Evolutionary conservation across 257 asterid genomes (phyloP).

Genomic region (Fraxinus cuspidata): DNA sequence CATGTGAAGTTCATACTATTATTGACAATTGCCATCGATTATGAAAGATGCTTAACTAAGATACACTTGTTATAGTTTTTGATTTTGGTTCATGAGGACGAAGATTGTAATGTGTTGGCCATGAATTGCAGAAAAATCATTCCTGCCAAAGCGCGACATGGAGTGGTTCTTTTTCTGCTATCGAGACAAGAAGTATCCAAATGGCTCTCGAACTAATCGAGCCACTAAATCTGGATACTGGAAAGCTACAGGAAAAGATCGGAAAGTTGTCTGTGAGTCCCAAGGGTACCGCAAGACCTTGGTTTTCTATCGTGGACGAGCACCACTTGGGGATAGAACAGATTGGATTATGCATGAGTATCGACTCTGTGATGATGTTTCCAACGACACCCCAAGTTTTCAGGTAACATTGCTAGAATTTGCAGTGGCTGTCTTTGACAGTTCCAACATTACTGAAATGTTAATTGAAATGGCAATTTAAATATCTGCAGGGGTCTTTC

Average conservation of each 20-base stretch:
- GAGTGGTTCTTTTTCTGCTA: slow-evolving; percentile 60
- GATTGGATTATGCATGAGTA: slow-evolving; percentile 60
- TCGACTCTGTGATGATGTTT: slow-evolving; percentile 48
- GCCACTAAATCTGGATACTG: slow-evolving; percentile 59
- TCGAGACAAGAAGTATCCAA: slow-evolving; percentile 55
- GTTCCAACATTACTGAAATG: neutral
- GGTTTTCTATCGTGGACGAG: slow-evolving; percentile 54
- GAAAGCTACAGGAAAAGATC: slow-evolving; percentile 60
- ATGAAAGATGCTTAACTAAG: neutral
- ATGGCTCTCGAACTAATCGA: slow-evolving; percentile 52
- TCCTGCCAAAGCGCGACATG: slow-evolving; percentile 54
- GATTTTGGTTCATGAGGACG: neutral
- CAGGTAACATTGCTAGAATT: slow-evolving; percentile 30
- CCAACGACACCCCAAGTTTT: slow-evolving; percentile 43
- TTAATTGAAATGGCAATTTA: neutral
- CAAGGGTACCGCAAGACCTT: slow-evolving; percentile 47
- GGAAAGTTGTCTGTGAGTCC: slow-evolving; percentile 44
- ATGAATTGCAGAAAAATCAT: slow-evolving; percentile 49
- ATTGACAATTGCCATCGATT: too few species aligned
- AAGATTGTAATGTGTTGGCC: neutral
- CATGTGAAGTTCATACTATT: too few species aligned
- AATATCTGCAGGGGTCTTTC: slow-evolving; percentile 39
- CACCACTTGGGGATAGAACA: slow-evolving; percentile 53
- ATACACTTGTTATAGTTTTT: neutral
- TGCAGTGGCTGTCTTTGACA: neutral